Conservation (phyloP, 2,329 filamentous ascomycete genomes). For the Sporothrix globosa region DNA sequence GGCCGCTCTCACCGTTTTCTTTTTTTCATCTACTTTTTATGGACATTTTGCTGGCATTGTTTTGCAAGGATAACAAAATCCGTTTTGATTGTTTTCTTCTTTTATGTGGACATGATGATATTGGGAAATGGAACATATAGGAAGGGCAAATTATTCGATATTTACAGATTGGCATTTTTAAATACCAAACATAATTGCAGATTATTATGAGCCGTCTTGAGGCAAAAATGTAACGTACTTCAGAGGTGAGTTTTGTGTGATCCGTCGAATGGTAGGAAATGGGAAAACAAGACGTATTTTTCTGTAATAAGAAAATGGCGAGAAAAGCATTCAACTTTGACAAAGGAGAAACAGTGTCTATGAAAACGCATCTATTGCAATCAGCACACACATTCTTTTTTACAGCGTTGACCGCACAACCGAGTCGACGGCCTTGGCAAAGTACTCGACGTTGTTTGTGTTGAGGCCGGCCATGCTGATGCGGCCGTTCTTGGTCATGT, state of each 20-base stretch:
- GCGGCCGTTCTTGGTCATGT: constrained; percentile 97
- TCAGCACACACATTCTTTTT: neutral
- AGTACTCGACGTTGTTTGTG: constrained; percentile 87
- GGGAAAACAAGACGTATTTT: neutral
- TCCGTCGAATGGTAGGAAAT: neutral
- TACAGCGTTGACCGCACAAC: constrained; percentile 64
- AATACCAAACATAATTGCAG: neutral
- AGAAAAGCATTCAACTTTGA: neutral
- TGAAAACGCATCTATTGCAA: neutral
- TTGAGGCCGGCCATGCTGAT: constrained; percentile 99
- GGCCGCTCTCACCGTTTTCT: neutral
- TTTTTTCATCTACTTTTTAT: neutral
- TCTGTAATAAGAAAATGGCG: neutral
- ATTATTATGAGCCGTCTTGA: neutral
- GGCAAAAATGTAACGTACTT: neutral
- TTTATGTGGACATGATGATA: neutral
- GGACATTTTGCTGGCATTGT: neutral
- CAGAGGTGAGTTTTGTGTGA: neutral
- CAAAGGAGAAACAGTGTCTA: constrained; percentile 16
- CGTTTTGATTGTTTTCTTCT: neutral
- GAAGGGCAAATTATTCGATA: neutral
- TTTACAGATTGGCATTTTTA: neutral
- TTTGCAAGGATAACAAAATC: neutral
- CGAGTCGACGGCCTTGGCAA: constrained; percentile 85
- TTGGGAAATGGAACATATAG: neutral